phyloP scores from a whole-genome alignment of 164 flowering plant genomes.

The Liriodendron chinense region DNA sequence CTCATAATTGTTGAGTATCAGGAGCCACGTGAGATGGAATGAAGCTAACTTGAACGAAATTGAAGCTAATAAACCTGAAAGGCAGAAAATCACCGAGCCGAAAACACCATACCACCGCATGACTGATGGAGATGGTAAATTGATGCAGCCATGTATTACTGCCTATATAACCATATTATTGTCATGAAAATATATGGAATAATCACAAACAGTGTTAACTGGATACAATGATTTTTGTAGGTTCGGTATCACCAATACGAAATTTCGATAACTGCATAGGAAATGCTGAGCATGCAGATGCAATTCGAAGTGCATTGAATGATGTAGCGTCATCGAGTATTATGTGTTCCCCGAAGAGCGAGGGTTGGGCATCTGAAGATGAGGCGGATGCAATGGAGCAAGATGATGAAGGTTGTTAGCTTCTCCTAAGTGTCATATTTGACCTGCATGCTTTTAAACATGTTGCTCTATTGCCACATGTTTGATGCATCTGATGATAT shows the following conservation, averaged over 20 bases:
- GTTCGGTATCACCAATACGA: slow-evolving; percentile 59
- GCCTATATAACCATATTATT: background rate
- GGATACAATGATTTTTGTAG: slow-evolving; percentile 31
- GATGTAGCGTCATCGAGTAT: slow-evolving; percentile 76
- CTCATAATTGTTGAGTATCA: slow-evolving; percentile 19
- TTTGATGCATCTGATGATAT: background rate
- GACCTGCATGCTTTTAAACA: background rate
- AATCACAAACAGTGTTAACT: background rate
- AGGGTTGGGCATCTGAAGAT: slow-evolving; percentile 95
- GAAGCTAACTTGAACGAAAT: slow-evolving; percentile 86
- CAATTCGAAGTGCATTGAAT: slow-evolving; percentile 60
- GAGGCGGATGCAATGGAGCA: slow-evolving; percentile 83
- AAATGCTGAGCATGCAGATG: slow-evolving; percentile 48
- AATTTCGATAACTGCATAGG: slow-evolving; percentile 43
- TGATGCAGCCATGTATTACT: background rate
- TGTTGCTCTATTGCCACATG: background rate
- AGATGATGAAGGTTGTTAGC: slow-evolving; percentile 57
- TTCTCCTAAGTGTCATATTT: slow-evolving; percentile 1
- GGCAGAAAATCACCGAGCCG: slow-evolving; percentile 99
- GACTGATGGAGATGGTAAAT: slow-evolving; percentile 82
- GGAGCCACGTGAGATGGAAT: slow-evolving; percentile 85
- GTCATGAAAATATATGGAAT: background rate
- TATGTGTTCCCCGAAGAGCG: slow-evolving; percentile 20
- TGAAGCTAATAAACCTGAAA: slow-evolving; percentile 90
- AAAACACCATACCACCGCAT: slow-evolving; percentile 97